Conservation (phyloP, 2,329 filamentous ascomycete species). For the Phialophora chinensis region DNA sequence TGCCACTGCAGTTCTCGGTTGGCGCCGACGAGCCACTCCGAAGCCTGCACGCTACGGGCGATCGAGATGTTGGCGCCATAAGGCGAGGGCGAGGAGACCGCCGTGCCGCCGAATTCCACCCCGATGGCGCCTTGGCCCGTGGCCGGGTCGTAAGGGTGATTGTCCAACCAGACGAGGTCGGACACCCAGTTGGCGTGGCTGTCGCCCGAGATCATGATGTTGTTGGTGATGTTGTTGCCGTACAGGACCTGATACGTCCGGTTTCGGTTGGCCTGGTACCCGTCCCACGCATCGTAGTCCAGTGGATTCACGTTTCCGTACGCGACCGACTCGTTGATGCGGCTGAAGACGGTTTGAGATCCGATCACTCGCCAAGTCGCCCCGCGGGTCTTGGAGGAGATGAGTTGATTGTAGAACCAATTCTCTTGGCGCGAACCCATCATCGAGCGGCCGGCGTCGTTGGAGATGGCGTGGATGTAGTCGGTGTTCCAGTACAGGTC, state of each 20-base stretch:
- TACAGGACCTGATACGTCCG: conserved; percentile 71
- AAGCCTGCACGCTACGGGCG: conserved; percentile 56
- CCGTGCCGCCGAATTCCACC: conserved; percentile 70
- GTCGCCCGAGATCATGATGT: conserved; percentile 74
- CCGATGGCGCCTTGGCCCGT: conserved; percentile 64
- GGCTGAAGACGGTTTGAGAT: conserved; percentile 72
- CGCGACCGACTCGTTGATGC: conserved; percentile 56
- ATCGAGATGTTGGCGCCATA: conserved; percentile 66
- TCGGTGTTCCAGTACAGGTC: conserved; percentile 64
- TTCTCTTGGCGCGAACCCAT: conserved; percentile 76
- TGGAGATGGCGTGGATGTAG: conserved; percentile 66
- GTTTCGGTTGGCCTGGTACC: conserved; percentile 73
- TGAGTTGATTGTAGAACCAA: conserved; percentile 71
- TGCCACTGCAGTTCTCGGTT: conserved; percentile 75
- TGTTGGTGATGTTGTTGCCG: conserved; percentile 72
- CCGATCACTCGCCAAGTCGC: conserved; percentile 74
- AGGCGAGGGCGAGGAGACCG: conserved; percentile 66
- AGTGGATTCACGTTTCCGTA: conserved; percentile 52
- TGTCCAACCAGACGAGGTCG: conserved; percentile 65
- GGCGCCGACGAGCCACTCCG: conserved; percentile 52
- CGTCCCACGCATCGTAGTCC: conserved; percentile 68
- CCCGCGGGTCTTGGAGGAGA: conserved; percentile 65
- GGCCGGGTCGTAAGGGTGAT: conserved; percentile 58
- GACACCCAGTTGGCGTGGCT: conserved; percentile 70
- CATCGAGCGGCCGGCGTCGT: conserved; percentile 70